These are phyloP conservation scores for Trypethelium eluteriae DNA, from an alignment of 495 filamentous ascomycete genomes.

Conservation along the genomic window DNA sequence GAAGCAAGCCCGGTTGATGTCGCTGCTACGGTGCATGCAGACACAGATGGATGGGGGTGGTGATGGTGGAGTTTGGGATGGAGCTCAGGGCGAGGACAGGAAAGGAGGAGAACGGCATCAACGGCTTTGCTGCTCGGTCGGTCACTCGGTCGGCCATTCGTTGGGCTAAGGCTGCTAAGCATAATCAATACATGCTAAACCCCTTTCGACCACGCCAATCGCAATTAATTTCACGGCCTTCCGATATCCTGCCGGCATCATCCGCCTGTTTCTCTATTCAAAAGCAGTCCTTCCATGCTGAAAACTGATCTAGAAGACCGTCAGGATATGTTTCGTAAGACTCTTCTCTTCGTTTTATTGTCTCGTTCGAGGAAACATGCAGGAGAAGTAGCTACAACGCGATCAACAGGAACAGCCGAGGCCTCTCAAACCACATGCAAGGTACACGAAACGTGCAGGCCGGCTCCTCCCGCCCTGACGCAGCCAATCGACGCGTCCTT, in stretches of 20 bases:
- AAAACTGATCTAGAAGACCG: not conserved
- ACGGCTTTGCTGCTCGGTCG: too few species aligned
- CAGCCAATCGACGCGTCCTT: not conserved
- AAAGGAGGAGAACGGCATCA: slow-evolving; percentile 2
- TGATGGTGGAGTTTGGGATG: not conserved
- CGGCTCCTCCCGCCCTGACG: slow-evolving; percentile 6
- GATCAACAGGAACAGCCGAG: slow-evolving; percentile 5
- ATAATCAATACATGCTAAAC: slow-evolving; percentile 7
- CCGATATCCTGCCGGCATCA: not conserved
- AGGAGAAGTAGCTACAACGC: not conserved
- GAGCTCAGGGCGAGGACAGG: slow-evolving; percentile 8
- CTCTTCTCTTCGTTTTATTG: too few species aligned
- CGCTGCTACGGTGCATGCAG: not conserved
- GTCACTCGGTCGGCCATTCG: not conserved
- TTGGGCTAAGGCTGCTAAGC: not conserved
- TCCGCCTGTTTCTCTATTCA: not conserved
- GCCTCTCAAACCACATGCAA: not conserved
- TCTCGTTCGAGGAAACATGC: too few species aligned
- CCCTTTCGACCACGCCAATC: not conserved
- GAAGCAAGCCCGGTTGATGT: not conserved
- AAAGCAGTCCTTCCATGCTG: not conserved
- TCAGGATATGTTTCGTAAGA: too few species aligned
- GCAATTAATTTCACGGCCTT: not conserved
- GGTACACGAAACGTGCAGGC: not conserved
- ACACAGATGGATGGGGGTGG: not conserved